Conservation (phyloP, 2,329 filamentous ascomycete species). For the Diaporthe destruens region DNA sequence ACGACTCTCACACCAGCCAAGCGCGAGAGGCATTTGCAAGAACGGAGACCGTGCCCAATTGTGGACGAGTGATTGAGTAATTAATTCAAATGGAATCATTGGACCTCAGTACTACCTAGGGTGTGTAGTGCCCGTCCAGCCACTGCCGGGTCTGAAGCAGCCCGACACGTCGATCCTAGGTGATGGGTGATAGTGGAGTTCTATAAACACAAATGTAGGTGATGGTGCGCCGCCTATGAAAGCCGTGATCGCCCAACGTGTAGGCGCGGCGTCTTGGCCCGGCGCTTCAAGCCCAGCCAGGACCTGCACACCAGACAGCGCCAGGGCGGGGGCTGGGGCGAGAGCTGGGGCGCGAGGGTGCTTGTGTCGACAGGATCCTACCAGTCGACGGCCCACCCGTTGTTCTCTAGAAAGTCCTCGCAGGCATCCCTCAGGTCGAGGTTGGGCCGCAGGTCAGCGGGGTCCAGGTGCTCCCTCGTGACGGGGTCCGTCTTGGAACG, state of each 20-base stretch:
- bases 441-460: conserved; percentile 83
- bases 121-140: neutral
- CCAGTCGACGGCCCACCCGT: conserved; percentile 95
- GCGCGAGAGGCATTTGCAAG: neutral
- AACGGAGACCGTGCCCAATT: no score
- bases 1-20: neutral
- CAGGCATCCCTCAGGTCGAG: conserved; percentile 84
- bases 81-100: neutral
- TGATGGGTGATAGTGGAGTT: neutral
- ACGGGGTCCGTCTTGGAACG: conserved; percentile 82
- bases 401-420: conserved; percentile 85
- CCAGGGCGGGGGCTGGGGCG: neutral
- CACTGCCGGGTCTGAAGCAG: neutral
- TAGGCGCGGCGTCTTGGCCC: neutral
- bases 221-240: neutral
- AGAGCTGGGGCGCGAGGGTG: neutral
- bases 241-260: neutral
- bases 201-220: neutral
- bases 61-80: neutral
- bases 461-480: conserved; percentile 79
- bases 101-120: neutral
- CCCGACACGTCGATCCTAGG: neutral
- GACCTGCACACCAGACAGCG: conserved; percentile 35
- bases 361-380: conserved; percentile 54
- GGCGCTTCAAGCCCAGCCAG: conserved; percentile 36